Evolutionary conservation across 805 yeast genomes (phyloP).

Genomic region (Candida montana): DNA sequence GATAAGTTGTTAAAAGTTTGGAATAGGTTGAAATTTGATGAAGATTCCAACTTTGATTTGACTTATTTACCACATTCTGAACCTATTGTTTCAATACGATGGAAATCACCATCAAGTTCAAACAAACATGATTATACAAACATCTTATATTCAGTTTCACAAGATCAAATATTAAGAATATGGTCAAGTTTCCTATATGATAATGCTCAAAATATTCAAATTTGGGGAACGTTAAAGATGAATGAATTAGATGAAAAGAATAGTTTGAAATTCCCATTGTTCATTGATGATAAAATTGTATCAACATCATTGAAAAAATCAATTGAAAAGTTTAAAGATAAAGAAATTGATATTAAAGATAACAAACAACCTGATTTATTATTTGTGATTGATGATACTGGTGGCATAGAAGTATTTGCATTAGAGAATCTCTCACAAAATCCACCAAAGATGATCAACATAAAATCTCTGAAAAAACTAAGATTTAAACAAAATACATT

Average conservation of each 20-base stretch:
- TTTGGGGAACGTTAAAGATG: conserved; percentile 47
- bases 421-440: conserved; percentile 45
- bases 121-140: conserved; percentile 35
- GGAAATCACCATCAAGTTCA: conserved; percentile 39
- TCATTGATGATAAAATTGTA: conserved; percentile 37
- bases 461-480: conserved; percentile 32
- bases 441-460: conserved; percentile 50
- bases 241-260: conserved; percentile 5
- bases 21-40: conserved; percentile 66
- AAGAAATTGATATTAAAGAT: conserved; percentile 17
- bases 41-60: conserved; percentile 61
- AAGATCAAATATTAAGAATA: conserved; percentile 53
- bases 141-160: conserved; percentile 58
- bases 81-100: conserved; percentile 49
- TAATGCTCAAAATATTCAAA: conserved; percentile 49
- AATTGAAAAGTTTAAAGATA: conserved; percentile 15
- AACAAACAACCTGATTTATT: conserved; percentile 37
- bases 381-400: conserved; percentile 36
- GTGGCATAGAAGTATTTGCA: conserved; percentile 39
- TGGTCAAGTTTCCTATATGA: conserved; percentile 66
- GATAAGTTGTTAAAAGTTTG: conserved; percentile 73
- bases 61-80: conserved; percentile 61
- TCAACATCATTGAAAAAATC: conserved; percentile 20
- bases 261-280: conserved; percentile 28
- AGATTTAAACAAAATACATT: conserved; percentile 22